These are phyloP conservation scores for Penstemon davidsonii DNA, from an alignment of 257 asterid species.

Conservation along the genomic window DNA sequence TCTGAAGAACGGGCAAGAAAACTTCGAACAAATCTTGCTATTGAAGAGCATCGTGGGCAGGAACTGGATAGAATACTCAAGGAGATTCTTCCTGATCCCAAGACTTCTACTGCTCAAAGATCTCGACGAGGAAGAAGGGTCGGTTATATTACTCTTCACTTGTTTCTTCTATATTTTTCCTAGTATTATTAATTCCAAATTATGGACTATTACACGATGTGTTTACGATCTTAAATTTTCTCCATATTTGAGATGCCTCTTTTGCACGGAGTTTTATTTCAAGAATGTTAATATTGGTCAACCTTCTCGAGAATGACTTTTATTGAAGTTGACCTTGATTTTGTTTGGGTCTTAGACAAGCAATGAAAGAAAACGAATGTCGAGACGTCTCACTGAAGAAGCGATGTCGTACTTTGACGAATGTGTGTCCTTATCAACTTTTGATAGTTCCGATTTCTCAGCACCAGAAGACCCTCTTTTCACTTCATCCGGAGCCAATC, in stretches of 20 bases:
- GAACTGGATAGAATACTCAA: constrained; percentile 74
- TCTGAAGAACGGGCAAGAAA: constrained; percentile 85
- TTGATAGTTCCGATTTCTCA: constrained; percentile 95
- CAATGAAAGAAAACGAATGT: constrained; percentile 74
- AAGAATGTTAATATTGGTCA: too few species aligned
- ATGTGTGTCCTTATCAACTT: constrained; percentile 88
- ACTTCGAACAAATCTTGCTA: constrained; percentile 78
- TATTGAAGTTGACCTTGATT: constrained; percentile 21
- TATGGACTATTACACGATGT: background rate
- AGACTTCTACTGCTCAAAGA: constrained; percentile 46
- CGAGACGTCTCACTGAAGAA: constrained; percentile 82
- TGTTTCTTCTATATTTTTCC: background rate
- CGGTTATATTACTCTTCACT: constrained; percentile 27
- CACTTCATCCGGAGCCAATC: constrained; percentile 40
- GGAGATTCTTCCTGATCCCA: constrained; percentile 65
- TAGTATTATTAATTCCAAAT: too few species aligned
- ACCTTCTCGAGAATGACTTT: background rate
- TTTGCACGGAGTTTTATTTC: background rate
- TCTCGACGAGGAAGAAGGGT: constrained; percentile 74
- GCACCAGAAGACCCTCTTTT: constrained; percentile 76
- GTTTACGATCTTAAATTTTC: background rate
- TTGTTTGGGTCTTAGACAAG: constrained; percentile 59
- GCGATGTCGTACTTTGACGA: constrained; percentile 92
- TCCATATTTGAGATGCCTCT: background rate
- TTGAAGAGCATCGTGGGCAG: constrained; percentile 76